These are phyloP conservation scores for Leucaena leucocephala DNA, from an alignment of 306 rosid genomes.

Conservation along the genomic window DNA sequence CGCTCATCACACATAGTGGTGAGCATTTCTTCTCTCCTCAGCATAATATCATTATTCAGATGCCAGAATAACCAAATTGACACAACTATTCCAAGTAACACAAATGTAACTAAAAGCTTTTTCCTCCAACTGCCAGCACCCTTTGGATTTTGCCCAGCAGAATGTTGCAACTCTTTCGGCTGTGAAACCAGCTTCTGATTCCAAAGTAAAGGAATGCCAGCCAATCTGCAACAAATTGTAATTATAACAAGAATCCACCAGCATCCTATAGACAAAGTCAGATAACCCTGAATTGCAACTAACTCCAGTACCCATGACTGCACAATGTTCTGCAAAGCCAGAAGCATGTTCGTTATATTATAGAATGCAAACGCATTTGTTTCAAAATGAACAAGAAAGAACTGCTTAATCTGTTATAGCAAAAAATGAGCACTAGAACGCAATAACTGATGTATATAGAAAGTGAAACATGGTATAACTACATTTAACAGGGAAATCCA, in stretches of 20 bases:
- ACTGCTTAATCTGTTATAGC: constrained; percentile 21
- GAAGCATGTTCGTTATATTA: constrained; percentile 31
- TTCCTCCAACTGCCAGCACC: constrained; percentile 82
- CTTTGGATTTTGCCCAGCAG: constrained; percentile 46
- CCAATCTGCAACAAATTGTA: constrained; percentile 50
- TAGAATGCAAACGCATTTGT: not conserved
- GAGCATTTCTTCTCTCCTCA: constrained; percentile 79
- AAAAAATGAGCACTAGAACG: not conserved
- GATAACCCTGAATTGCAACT: constrained; percentile 39
- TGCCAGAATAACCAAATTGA: constrained; percentile 74
- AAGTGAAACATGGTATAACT: constrained; percentile 1
- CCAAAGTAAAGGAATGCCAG: constrained; percentile 48
- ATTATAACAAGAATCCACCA: constrained; percentile 64
- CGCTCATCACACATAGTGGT: constrained; percentile 96
- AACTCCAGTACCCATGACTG: constrained; percentile 38
- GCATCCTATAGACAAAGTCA: constrained; percentile 42
- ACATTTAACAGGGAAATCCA: constrained; percentile 22
- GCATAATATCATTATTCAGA: constrained; percentile 49
- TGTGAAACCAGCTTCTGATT: constrained; percentile 46
- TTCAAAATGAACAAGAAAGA: constrained; percentile 36
- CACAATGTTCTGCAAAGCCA: constrained; percentile 48
- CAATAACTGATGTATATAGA: constrained; percentile 7
- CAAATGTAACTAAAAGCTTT: constrained; percentile 54
- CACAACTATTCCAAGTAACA: constrained; percentile 50
- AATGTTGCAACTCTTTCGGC: constrained; percentile 48